These are phyloP conservation scores for Pseudogymnoascus sp. DNA, from an alignment of 2,329 filamentous ascomycete genomes.

Conservation along the genomic window DNA sequence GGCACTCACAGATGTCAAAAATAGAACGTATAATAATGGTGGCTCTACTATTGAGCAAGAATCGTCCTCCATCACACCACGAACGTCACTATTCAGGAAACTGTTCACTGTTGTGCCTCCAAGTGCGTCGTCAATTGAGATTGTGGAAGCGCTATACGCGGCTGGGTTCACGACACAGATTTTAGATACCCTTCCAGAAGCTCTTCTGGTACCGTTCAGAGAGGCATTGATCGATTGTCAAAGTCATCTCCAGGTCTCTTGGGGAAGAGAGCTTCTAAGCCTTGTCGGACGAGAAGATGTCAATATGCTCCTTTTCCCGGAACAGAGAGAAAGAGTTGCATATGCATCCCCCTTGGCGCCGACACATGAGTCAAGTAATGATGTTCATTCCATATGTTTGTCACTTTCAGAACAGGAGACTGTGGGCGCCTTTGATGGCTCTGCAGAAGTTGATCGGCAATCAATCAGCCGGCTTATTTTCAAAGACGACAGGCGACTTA, in stretches of 20 bases:
- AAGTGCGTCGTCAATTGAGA: slow-evolving; percentile 46
- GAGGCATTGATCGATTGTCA: slow-evolving; percentile 83
- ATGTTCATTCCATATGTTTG: slow-evolving; percentile 71
- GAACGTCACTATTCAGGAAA: slow-evolving; percentile 60
- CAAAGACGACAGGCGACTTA: slow-evolving; percentile 79
- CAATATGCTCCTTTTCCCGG: slow-evolving; percentile 51
- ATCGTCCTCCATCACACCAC: slow-evolving; percentile 39
- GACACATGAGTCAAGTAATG: slow-evolving; percentile 60
- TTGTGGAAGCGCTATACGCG: slow-evolving; percentile 66
- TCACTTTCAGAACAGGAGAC: slow-evolving; percentile 49
- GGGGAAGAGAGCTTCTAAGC: slow-evolving; percentile 62
- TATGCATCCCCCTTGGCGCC: slow-evolving; percentile 35
- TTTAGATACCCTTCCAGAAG: slow-evolving; percentile 78
- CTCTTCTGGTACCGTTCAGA: slow-evolving; percentile 69
- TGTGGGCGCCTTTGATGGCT: slow-evolving; percentile 60
- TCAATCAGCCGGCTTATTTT: slow-evolving; percentile 81
- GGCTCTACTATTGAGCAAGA: background rate
- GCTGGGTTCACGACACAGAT: slow-evolving; percentile 59
- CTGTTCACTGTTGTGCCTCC: slow-evolving; percentile 54
- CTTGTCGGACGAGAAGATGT: slow-evolving; percentile 79
- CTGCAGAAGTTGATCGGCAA: slow-evolving; percentile 75
- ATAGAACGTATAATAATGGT: background rate
- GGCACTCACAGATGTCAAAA: slow-evolving; percentile 39
- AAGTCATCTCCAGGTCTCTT: slow-evolving; percentile 67
- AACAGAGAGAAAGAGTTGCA: slow-evolving; percentile 30